Evolutionary conservation across 352 stramenopile species (phyloP), one percentile per base, ranked within the genome.

Genomic region (Globisporangium heterothallicum): DNA sequence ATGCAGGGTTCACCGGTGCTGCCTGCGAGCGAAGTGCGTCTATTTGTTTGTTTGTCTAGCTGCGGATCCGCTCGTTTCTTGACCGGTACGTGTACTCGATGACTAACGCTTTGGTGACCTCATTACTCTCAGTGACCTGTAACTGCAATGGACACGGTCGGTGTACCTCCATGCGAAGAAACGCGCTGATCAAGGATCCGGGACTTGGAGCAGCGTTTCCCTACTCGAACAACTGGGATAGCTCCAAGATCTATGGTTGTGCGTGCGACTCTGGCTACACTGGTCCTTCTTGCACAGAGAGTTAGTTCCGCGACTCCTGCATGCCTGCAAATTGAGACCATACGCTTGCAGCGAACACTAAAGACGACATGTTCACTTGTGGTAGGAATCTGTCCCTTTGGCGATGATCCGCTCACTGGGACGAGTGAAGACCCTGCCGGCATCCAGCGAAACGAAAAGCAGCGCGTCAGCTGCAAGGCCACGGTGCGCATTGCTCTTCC

Each of bases 391-490:
- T 97, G 90, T 59, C 87, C 89, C 14, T 42, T 62, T 6, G 90
- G 90, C 7, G 85, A 95, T 42, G 89, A 97, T 45, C 85, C 86
- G 7, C 72, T 95, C 30, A 96, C 83, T 3, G 79, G 79, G 3
- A 91, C 74, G 25, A 68, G 76, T 22, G 51, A 71, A 41, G 80
- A 88, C 43, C 75, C 80, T 1, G 63, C 40, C 0, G 78, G 78
- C 5, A 77, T 91, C 40, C 79, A 91, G 54, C 68, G 63, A 26
- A 88, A 91, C 42, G 77, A 91, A 53, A 75, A 71, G 16, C 77
- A 91, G 50, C 64, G 75, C 4, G 49, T 91, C 21, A 77, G 54
- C 44, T 91, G 80, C 64, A 82, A 80, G 6, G 78, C 79, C 26
- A 94, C 89, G 19, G 78, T 74, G 29, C 36, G 19, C n/a, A n/a